Base-by-base conservation (phyloP, 257 asterid species). In the Oldenlandia corymbosa region DNA sequence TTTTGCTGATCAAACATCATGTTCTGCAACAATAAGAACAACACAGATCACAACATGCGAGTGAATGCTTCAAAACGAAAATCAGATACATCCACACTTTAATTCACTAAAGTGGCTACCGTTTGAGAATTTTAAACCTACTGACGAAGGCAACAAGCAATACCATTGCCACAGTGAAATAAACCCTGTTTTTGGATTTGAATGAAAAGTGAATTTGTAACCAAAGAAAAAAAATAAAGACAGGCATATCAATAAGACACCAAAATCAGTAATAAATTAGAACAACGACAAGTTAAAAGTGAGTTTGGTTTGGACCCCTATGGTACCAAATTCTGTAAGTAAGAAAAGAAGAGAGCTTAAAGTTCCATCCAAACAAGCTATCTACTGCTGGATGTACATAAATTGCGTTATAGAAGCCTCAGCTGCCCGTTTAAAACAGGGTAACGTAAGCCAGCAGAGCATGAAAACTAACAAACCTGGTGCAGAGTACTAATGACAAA, bases 1-100 rank as follows among this genome's bases (percentile, higher is more conserved):
- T 63, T 68, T 28, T 49, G 65, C 49, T 46, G 70, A 68, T 71
- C 75, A 59, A 67, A 30, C 60, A 53, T 59, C 75, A 54, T 69
- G 60, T 59, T 20, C 57, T 47, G 43, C 58, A 23, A n/a, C 31
- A 24, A 41, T 51, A 18, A 10, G 27, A 65, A 8, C 24, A 49
- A 49, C 27, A 53, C 48, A 26, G 9, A 64, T 17, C 32, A 46
- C 0, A 14, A 30, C 28, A 28, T 61, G 50, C 37, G 10, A 39
- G 7, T 26, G 21, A 20, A 1, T 23, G 36, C 9, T n/a, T 21
- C 17, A 47, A 47, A 17, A 24, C 23, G 17, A 54, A 28, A 30
- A 23, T 55, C 8, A 1, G 10, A 20, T 27, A 55, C 2, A 55
- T 30, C 16, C 5, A 26, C 31, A 51, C 14, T 5, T 1, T 52